These are phyloP conservation scores for Nothomitra cinnamomea DNA, from an alignment of 2,329 filamentous ascomycete genomes.

Conservation along the genomic window DNA sequence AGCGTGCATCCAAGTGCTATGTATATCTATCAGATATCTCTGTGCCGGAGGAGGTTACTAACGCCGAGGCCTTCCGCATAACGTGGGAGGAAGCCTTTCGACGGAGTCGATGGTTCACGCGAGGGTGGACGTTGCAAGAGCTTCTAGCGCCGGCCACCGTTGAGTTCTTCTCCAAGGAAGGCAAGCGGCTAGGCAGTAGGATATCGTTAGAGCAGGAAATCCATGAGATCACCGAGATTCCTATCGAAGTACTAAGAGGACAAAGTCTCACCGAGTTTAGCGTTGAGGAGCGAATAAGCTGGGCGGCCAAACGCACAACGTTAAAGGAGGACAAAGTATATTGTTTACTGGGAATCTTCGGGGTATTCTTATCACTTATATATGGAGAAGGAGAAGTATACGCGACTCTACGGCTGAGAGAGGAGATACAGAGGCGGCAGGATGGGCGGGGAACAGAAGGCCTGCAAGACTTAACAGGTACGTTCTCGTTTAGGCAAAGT, in stretches of 20 bases:
- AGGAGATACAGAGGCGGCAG: no score
- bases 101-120: not conserved
- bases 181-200: conserved; percentile 14
- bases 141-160: conserved; percentile 16
- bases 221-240: conserved; percentile 12
- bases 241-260: conserved; percentile 8
- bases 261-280: conserved; percentile 9
- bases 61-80: not conserved
- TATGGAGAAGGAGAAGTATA: not conserved
- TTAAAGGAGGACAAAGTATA: conserved; percentile 11
- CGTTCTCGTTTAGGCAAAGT: no score
- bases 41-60: not conserved
- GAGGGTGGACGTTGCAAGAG: no score
- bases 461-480: no score
- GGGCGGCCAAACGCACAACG: conserved; percentile 13
- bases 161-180: conserved; percentile 16
- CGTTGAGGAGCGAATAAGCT: conserved; percentile 14
- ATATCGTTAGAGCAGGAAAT: conserved; percentile 12
- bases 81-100: not conserved
- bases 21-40: not conserved
- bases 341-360: not conserved
- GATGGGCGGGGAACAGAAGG: no score
- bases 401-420: not conserved
- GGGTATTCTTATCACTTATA: not conserved
- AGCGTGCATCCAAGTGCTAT: not conserved